Base-by-base conservation (phyloP, 768 basidiomycete genomes). In the Clitopilus hobsonii region DNA sequence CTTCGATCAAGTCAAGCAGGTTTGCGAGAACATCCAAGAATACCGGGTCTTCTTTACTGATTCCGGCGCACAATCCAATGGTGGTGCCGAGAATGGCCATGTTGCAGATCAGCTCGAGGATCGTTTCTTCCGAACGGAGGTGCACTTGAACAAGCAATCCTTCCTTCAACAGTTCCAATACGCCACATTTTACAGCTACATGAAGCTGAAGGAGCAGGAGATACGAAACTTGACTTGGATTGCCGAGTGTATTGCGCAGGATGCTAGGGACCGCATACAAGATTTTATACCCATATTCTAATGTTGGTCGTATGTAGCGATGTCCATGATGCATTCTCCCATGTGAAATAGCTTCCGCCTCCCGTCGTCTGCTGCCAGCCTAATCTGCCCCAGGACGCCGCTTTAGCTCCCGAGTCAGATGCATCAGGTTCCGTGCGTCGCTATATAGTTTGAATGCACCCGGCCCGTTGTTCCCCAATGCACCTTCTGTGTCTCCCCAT, bases 101-200 rank as follows among this genome's bases (percentile, higher is more conserved):
- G 74, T 77, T 13, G 86, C 84, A 13, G 78, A 82, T 36, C 84
- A 82, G 59, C 76, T 99, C 38, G 97, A 99, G 72, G 93, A 97
- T 68, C 84, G 85, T 61, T 99, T 99, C 78, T 98, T 98, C 81
- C 81, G 80, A 57, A 85, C 85, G 64, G 97, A 99, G 69, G 95
- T 98, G 23, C 85, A 90, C 60, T 71, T 96, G 60, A 98, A 98
- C 80, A 97, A 97, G 76, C 82, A 85, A 62, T 84, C 92, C 26
- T 98, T 98, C 79, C 69, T 98, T 69, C 96, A 98, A 72, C 81
- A 99, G 75, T 98, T 98, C 79, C 94, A 98, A 70, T 87, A 89
- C 64, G 91, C 89, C 36, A 85, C 96, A 29, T 98, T 94, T 68
- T 94, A 91, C 67, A 86, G 86, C 66, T 98, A 95, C 68, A 81